These are phyloP conservation scores for Aspergillus panamensis DNA, from an alignment of 495 filamentous ascomycete genomes.

Conservation along the genomic window DNA sequence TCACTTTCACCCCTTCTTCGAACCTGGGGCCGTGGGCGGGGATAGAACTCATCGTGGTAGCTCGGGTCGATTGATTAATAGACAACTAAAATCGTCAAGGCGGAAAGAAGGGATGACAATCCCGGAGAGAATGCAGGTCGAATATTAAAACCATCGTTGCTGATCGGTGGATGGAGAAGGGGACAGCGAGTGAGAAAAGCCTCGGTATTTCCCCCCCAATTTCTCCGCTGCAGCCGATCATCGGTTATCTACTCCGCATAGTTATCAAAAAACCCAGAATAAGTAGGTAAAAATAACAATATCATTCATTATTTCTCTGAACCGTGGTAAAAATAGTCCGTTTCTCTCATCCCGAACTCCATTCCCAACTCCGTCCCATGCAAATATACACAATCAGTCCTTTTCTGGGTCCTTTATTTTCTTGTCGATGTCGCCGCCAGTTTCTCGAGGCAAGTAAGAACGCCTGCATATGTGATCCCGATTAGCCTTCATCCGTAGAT, in stretches of 20 bases:
- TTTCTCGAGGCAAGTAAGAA: constrained; percentile 14
- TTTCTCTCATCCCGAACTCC: not conserved
- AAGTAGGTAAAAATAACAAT: too few relatives aligned
- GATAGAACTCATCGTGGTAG: constrained; percentile 4
- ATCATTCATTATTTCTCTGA: not conserved
- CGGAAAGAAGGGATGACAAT: not conserved
- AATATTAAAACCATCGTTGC: not conserved
- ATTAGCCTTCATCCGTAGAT: constrained; percentile 8
- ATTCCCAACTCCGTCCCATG: not conserved
- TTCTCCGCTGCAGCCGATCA: not conserved
- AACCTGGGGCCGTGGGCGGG: constrained; percentile 41
- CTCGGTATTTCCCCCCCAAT: too few relatives aligned
- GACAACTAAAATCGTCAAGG: not conserved
- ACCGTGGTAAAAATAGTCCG: not conserved
- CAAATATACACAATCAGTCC: not conserved
- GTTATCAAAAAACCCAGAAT: too few relatives aligned
- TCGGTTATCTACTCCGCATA: not conserved
- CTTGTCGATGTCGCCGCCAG: constrained; percentile 7
- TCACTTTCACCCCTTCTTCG: constrained; percentile 55
- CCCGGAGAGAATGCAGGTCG: not conserved
- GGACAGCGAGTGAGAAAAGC: not conserved
- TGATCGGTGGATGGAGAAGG: not conserved
- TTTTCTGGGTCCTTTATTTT: not conserved
- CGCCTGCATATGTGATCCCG: constrained; percentile 4
- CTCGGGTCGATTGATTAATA: not conserved